Evolutionary conservation across 2,329 filamentous ascomycete genomes (phyloP).

Genomic region (Dactylonectria estremocensis): DNA sequence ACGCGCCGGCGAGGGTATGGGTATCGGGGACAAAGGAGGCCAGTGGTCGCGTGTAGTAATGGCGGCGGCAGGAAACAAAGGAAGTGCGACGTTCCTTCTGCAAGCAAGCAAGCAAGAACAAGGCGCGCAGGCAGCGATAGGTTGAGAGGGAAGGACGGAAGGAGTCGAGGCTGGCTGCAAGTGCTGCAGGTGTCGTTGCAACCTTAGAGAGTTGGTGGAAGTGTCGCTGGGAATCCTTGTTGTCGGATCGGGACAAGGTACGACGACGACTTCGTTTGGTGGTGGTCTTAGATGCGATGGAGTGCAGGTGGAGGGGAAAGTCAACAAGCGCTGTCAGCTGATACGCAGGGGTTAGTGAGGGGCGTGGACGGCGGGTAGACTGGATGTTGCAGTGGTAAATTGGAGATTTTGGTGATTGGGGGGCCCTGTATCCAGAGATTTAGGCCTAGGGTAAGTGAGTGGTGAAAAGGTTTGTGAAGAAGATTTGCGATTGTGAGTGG

Average conservation of each 20-base stretch:
- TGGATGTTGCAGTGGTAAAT: background rate
- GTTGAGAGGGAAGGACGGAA: conserved; percentile 35
- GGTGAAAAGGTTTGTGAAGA: background rate
- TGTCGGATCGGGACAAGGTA: conserved; percentile 40
- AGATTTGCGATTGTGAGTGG: background rate
- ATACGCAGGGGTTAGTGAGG: conserved; percentile 42
- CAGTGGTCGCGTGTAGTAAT: conserved; percentile 39
- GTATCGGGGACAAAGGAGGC: conserved; percentile 40
- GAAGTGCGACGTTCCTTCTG: conserved; percentile 45
- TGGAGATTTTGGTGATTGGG: background rate
- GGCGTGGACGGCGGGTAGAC: conserved; percentile 16
- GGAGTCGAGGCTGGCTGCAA: conserved; percentile 11
- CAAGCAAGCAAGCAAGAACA: conserved; percentile 28
- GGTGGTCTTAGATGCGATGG: conserved; percentile 6
- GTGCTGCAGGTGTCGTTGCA: too few relatives aligned
- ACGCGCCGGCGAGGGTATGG: conserved; percentile 28
- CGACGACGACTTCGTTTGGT: conserved; percentile 29
- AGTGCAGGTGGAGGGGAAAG: conserved; percentile 43
- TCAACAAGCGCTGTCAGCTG: conserved; percentile 50
- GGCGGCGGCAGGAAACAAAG: conserved; percentile 44
- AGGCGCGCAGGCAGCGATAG: conserved; percentile 38
- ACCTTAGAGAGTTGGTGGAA: background rate
- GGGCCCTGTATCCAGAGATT: background rate
- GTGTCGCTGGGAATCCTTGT: conserved; percentile 41
- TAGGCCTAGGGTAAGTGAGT: conserved; percentile 15